Evolutionary conservation across 2,329 filamentous ascomycete species (phyloP), one percentile per base, ranked within the genome.

Genomic region (Macrophomina pseudophaseolina): DNA sequence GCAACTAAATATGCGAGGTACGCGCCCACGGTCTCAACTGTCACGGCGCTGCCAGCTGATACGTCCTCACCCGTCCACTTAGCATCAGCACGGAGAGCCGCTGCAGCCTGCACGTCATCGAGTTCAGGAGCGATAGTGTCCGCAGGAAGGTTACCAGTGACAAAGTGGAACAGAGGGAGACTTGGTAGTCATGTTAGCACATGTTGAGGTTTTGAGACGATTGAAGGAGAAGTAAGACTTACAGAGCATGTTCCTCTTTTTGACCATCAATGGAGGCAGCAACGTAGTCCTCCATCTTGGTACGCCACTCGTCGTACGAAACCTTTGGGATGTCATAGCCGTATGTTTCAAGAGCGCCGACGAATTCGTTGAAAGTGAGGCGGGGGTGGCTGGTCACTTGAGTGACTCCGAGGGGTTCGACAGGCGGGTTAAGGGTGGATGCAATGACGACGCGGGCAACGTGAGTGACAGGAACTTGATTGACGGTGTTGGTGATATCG

Each of bases 381-480:
- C 92, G 85, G 2, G 93, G 93, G 76, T 94, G 92, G 2, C 87
- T 87, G 1, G 93, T 96, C 56, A 95, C 89, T 71, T 97, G 92
- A 1, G 88, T 85, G 5, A 97, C 91, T 68, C 85, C 82, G 3
- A 88, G 78, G 3, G 82, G 81, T 12, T 74, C 71, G n/a, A 76
- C 71, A 0, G 88, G 83, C 0, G 89, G 89, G 73, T 90, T 85
- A 72, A 96, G 84, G 0, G 88, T 85, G 5, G 90, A 83, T 0
- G 93, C 92, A 18, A 93, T 88, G 32, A 97, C 90, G 7, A 97
- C 87, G n/a, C 87, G 85, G 1, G 90, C 87, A 42, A 97, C 93
- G 71, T 97, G 92, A 69, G 88, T 88, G 32, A 97, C 93, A 0
- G 94, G 94, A 0, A 97, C 91, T 77, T 90, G 88, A 81, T 97